Percentiles rank a stretch among this genome's conserved stretches.
These are phyloP conservation scores for Chenopodium formosanum DNA, from an alignment of 148 eudicot genomes.

Conservation along the genomic window DNA sequence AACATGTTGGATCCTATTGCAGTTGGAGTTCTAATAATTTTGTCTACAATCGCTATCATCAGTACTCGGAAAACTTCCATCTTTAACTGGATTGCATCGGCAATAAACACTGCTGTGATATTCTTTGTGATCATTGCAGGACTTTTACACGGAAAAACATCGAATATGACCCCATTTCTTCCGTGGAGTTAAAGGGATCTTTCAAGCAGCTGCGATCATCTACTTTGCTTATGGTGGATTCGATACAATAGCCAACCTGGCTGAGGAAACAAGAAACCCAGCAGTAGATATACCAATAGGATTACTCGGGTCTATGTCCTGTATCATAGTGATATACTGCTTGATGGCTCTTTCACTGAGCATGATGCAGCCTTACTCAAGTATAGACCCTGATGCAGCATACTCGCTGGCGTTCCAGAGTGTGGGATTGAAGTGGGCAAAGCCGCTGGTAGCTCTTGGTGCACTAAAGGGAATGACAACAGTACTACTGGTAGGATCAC, in stretches of 20 bases:
- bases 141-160: constrained; percentile 40
- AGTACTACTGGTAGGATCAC: constrained; percentile 52
- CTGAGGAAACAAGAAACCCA: constrained; percentile 73
- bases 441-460: constrained; percentile 63
- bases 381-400: constrained; percentile 53
- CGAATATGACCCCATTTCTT: constrained; percentile 43
- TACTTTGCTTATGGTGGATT: constrained; percentile 78
- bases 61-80: constrained; percentile 53
- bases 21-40: constrained; percentile 34
- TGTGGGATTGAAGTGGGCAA: constrained; percentile 67
- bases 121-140: constrained; percentile 65
- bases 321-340: constrained; percentile 60
- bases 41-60: constrained; percentile 38
- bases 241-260: constrained; percentile 62
- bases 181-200: constrained; percentile 60
- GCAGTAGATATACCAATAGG: constrained; percentile 64
- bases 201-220: constrained; percentile 63
- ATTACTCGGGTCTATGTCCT: constrained; percentile 63
- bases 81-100: constrained; percentile 62
- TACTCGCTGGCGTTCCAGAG: constrained; percentile 60
- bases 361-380: constrained; percentile 62
- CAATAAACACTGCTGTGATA: constrained; percentile 37
- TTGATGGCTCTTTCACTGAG: constrained; percentile 57
- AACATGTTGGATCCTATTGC: constrained; percentile 71
- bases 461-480: constrained; percentile 85